Conservation (phyloP, 345 rosid species). For the Gynandropsis gynandra region DNA sequence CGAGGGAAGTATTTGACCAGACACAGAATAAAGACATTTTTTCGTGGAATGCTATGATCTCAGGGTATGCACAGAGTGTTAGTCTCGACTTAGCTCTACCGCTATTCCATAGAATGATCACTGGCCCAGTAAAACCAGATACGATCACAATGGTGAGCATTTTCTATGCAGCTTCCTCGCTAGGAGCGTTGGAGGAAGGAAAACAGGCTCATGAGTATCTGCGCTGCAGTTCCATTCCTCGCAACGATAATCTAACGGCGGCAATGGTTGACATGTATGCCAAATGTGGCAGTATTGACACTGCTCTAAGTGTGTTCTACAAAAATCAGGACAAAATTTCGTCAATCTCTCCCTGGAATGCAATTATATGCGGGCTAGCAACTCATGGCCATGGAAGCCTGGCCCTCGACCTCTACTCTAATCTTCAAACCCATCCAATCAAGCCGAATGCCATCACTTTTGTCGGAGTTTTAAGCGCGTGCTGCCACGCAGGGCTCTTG, state of each 20-base stretch:
- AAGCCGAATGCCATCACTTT: conserved; percentile 61
- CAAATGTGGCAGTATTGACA: conserved; percentile 71
- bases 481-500: conserved; percentile 66
- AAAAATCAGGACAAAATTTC: conserved; percentile 32
- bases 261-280: conserved; percentile 87
- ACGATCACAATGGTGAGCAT: conserved; percentile 79
- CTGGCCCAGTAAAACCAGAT: conserved; percentile 45
- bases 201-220: conserved; percentile 51
- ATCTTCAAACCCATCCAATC: conserved; percentile 37
- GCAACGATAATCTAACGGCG: conserved; percentile 61
- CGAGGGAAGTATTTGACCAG: conserved; percentile 46
- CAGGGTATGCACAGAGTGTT: conserved; percentile 54
- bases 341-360: conserved; percentile 77
- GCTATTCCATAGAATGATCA: conserved; percentile 53
- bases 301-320: conserved; percentile 53
- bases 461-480: conserved; percentile 67
- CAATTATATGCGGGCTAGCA: conserved; percentile 71
- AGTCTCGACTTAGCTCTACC: conserved; percentile 47
- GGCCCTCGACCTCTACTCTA: conserved; percentile 48
- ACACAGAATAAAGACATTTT: conserved; percentile 64
- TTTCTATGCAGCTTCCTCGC: conserved; percentile 55
- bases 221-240: conserved; percentile 33
- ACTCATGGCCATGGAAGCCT: conserved; percentile 54
- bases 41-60: conserved; percentile 78
- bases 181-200: conserved; percentile 59